phyloP scores from a whole-genome alignment of 1,284 basidiomycete genomes.

The Naganishia albida region DNA sequence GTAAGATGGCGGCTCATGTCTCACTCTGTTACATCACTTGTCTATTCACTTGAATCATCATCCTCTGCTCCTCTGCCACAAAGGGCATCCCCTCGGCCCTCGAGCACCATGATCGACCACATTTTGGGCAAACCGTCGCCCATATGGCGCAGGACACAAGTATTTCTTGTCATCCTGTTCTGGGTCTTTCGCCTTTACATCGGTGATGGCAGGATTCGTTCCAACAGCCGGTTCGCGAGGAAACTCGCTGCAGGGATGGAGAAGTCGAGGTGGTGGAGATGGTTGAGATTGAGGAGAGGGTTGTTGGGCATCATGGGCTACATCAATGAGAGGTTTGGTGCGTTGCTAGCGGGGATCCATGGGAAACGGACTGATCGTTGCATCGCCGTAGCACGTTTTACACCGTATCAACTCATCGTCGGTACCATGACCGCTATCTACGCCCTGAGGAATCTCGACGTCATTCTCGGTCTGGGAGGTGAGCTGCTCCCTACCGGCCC shows the following conservation, averaged over 20 bases:
- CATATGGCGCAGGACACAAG: slow-evolving; percentile 74
- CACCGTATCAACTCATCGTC: slow-evolving; percentile 91
- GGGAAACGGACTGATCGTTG: neutral
- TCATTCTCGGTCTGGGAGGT: slow-evolving; percentile 76
- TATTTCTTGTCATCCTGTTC: slow-evolving; percentile 82
- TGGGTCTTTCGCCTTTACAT: slow-evolving; percentile 78
- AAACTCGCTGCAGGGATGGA: slow-evolving; percentile 25
- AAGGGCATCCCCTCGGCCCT: neutral
- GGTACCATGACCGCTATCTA: slow-evolving; percentile 83
- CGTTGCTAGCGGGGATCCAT: slow-evolving; percentile 31
- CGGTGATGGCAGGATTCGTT: slow-evolving; percentile 59
- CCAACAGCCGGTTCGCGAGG: slow-evolving; percentile 11
- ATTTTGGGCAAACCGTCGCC: slow-evolving; percentile 73
- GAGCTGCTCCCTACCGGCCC: slow-evolving; percentile 30
- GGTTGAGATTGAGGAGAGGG: slow-evolving; percentile 38
- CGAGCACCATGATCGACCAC: slow-evolving; percentile 72
- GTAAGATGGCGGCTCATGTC: neutral
- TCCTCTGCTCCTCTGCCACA: neutral
- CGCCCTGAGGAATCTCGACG: slow-evolving; percentile 81
- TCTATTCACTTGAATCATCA: neutral
- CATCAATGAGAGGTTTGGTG: slow-evolving; percentile 49
- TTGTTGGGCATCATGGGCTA: slow-evolving; percentile 45
- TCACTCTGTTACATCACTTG: neutral
- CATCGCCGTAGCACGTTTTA: slow-evolving; percentile 71
- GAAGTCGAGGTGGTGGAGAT: slow-evolving; percentile 38